Evolutionary conservation across 179 eudicot genomes (phyloP), one percentile per base, ranked within the genome.

Genomic region (Sideroxylon spinosum): DNA sequence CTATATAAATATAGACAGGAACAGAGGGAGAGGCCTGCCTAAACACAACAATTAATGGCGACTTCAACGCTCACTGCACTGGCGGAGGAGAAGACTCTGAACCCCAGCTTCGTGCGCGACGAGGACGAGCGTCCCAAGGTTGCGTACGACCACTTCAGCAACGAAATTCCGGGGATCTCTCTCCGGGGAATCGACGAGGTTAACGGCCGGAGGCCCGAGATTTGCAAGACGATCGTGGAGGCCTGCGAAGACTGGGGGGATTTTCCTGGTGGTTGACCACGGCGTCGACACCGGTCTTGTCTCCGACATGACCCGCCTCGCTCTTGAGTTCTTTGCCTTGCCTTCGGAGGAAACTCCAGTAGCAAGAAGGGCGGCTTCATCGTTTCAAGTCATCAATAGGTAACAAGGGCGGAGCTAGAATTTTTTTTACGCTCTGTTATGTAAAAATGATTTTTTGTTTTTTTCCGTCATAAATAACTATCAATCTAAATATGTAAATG

Each of bases 351-450:
- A 95, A 95, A 84, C 91, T 93, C 74, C 81, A 84, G 57, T 95
- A 97, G 97, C 14, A 95, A 93, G 87, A 95, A 95, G 77, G 98
- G 98, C 7, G 97, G 97, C 0, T 95, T 93, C 84, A 95, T 91
- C 28, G 98, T 95, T 5, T 93, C 98, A 2, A 93, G 97, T 79
- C 97, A 94, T 82, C 97, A 93, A 52, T 95, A 93, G 94, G 98
- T 94, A 62, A 17, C 46, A 28, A n/a, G n/a, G n/a, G n/a, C n/a
- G n/a, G n/a, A n/a, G n/a, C n/a, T n/a, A n/a, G n/a, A n/a, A n/a
- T n/a, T n/a, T n/a, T n/a, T n/a, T n/a, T n/a, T n/a, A n/a, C n/a
- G n/a, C n/a, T n/a, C n/a, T n/a, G n/a, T n/a, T n/a, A n/a, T n/a
- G n/a, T n/a, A n/a, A n/a, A n/a, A n/a, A n/a, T n/a, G n/a, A n/a